These are phyloP conservation scores for Brassica balearica DNA, from an alignment of 441 rosid genomes.

Conservation along the genomic window DNA sequence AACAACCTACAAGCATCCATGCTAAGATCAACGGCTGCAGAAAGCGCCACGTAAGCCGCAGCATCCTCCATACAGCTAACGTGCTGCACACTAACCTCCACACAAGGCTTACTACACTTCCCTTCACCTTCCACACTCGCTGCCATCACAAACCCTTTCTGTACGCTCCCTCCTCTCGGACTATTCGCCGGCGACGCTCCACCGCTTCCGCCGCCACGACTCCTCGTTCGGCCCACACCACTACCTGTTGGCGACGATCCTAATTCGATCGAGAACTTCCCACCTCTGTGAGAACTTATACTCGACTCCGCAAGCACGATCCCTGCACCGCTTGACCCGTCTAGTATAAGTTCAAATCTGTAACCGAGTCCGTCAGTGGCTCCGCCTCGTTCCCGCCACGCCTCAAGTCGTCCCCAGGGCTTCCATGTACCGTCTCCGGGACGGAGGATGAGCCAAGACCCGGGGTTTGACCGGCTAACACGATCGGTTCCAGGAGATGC, in stretches of 20 bases:
- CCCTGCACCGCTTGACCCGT: conserved; percentile 64
- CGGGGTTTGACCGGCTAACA: conserved; percentile 90
- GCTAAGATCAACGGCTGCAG: conserved; percentile 86
- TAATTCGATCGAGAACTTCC: conserved; percentile 72
- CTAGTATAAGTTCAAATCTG: conserved; percentile 78
- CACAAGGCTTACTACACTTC: conserved; percentile 80
- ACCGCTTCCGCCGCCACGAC: conserved; percentile 34
- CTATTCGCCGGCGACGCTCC: conserved; percentile 71
- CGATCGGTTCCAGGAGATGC: conserved; percentile 91
- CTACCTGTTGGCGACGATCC: conserved; percentile 48
- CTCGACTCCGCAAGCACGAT: conserved; percentile 75
- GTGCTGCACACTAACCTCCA: conserved; percentile 88
- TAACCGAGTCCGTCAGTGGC: conserved; percentile 74
- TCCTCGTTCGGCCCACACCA: conserved; percentile 16
- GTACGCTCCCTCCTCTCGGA: conserved; percentile 70
- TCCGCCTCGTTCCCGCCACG: conserved; percentile 92
- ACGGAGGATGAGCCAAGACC: conserved; percentile 90
- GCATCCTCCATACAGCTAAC: conserved; percentile 92
- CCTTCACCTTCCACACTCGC: conserved; percentile 85
- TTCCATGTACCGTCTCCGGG: conserved; percentile 88
- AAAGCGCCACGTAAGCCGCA: conserved; percentile 85
- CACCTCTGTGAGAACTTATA: conserved; percentile 68
- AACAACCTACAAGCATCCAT: conserved; percentile 95
- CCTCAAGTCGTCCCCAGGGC: conserved; percentile 94
- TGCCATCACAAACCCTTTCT: conserved; percentile 85